Evolutionary conservation across 106 monocot species (phyloP).

Genomic region (Vanilla planifolia): DNA sequence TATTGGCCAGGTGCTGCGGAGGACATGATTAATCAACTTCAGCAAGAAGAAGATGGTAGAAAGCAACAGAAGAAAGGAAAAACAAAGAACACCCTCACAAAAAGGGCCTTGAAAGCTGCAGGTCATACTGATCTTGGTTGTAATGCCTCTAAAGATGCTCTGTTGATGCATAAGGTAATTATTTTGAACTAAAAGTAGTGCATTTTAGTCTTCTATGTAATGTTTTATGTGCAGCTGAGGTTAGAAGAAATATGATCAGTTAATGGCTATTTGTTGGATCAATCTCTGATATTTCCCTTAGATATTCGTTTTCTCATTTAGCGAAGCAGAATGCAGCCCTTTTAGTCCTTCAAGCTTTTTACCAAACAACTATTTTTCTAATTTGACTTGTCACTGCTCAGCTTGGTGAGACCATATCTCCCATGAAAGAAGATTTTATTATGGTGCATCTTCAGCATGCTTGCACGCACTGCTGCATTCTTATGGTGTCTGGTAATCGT

Average conservation of each 20-base stretch:
- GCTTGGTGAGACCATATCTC: slow-evolving; percentile 95
- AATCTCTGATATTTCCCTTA: background rate
- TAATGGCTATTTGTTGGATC: background rate
- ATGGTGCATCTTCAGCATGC: slow-evolving; percentile 95
- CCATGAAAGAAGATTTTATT: slow-evolving; percentile 98
- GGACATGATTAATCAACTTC: slow-evolving; percentile 82
- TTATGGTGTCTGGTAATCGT: slow-evolving; percentile 86
- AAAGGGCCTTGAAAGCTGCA: slow-evolving; percentile 83
- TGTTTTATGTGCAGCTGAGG: too few relatives aligned
- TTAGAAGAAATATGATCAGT: background rate
- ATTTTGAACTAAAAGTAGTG: background rate
- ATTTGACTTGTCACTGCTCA: slow-evolving; percentile 14
- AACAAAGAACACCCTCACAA: slow-evolving; percentile 63
- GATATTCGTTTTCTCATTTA: background rate
- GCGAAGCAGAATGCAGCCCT: too few relatives aligned
- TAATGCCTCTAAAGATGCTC: slow-evolving; percentile 69
- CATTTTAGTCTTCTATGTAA: background rate
- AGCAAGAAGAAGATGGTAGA: slow-evolving; percentile 71
- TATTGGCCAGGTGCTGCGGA: slow-evolving; percentile 95
- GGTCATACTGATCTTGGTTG: slow-evolving; percentile 76
- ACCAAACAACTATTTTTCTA: background rate
- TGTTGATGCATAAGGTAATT: slow-evolving; percentile 73
- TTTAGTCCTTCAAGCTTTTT: background rate
- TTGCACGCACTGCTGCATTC: slow-evolving; percentile 75
- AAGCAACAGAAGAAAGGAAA: slow-evolving; percentile 84